Conservation (phyloP, 2,329 filamentous ascomycete species). For the Claviceps digitariae region DNA sequence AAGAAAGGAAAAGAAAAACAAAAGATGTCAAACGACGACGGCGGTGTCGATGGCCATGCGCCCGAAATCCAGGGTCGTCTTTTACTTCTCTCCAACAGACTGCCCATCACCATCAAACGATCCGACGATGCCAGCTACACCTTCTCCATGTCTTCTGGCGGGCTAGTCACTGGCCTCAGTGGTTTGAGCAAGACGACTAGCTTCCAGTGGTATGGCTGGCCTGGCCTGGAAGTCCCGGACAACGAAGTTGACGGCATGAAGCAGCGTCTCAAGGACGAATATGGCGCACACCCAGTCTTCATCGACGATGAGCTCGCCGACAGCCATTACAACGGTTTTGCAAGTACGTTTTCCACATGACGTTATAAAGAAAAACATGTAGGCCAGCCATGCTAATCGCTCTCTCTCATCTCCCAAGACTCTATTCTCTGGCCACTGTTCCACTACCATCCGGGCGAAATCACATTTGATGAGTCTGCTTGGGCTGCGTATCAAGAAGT, state of each 20-base stretch:
- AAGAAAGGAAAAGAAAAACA: background rate
- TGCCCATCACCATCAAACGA: slow-evolving; percentile 93
- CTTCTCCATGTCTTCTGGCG: slow-evolving; percentile 94
- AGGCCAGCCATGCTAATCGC: background rate
- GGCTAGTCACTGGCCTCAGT: slow-evolving; percentile 84
- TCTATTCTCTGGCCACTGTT: slow-evolving; percentile 97
- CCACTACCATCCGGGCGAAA: slow-evolving; percentile 97
- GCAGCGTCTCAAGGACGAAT: slow-evolving; percentile 69
- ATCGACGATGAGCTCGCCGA: slow-evolving; percentile 89
- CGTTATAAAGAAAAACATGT: background rate
- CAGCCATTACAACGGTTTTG: slow-evolving; percentile 94
- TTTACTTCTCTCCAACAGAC: slow-evolving; percentile 82
- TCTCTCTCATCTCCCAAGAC: slow-evolving; percentile 38
- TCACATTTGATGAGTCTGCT: slow-evolving; percentile 89
- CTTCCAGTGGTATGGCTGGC: slow-evolving; percentile 99
- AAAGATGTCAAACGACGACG: slow-evolving; percentile 1
- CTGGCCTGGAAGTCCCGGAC: slow-evolving; percentile 81
- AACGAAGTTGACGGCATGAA: slow-evolving; percentile 63
- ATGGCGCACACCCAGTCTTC: slow-evolving; percentile 83
- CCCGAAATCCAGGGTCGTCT: slow-evolving; percentile 37
- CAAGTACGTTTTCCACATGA: slow-evolving; percentile 47
- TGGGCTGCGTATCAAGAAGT: slow-evolving; percentile 91
- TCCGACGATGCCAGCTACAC: slow-evolving; percentile 82
- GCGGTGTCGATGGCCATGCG: slow-evolving; percentile 19
- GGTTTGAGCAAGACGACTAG: slow-evolving; percentile 84